Conservation (phyloP, 331 rosid species). For the Acacia concinna region DNA sequence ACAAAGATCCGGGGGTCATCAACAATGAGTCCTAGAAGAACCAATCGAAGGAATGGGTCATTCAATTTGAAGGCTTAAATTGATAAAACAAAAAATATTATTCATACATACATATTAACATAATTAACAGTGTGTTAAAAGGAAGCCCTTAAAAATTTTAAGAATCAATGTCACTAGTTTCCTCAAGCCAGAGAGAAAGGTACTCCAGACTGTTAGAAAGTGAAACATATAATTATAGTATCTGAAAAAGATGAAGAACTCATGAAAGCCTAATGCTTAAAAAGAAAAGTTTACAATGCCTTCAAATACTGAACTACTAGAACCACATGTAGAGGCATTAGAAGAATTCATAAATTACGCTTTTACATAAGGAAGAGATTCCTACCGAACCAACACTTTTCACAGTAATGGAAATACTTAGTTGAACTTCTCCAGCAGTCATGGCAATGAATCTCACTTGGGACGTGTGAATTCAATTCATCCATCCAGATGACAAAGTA, state of each 20-base stretch:
- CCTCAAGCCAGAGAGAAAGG: slow-evolving; percentile 12
- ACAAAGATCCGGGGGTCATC: slow-evolving; percentile 86
- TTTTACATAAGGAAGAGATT: slow-evolving; percentile 36
- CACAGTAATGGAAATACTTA: slow-evolving; percentile 64
- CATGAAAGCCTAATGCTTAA: slow-evolving; percentile 10
- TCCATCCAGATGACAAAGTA: slow-evolving; percentile 82
- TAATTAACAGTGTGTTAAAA: neutral
- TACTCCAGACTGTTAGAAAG: slow-evolving; percentile 17
- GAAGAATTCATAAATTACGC: slow-evolving; percentile 23
- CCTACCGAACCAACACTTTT: slow-evolving; percentile 91
- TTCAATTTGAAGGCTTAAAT: slow-evolving; percentile 24
- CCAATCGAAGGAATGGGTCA: slow-evolving; percentile 18
- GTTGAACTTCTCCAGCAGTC: slow-evolving; percentile 82
- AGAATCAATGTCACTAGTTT: slow-evolving; percentile 20
- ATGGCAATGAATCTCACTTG: slow-evolving; percentile 59
- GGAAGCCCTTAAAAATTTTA: neutral
- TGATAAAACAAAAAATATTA: slow-evolving; percentile 13
- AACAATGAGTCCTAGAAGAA: slow-evolving; percentile 62
- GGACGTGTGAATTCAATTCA: slow-evolving; percentile 37
- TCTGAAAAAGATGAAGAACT: slow-evolving; percentile 25
- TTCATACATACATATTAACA: neutral
- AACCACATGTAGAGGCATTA: slow-evolving; percentile 28
- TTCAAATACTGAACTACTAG: slow-evolving; percentile 17
- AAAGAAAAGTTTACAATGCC: slow-evolving; percentile 23
- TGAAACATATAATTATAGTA: slow-evolving; percentile 16